Evolutionary conservation across 768 basidiomycete species (phyloP), one percentile per base, ranked within the genome.

Genomic region (Rhodotorula toruloides): DNA sequence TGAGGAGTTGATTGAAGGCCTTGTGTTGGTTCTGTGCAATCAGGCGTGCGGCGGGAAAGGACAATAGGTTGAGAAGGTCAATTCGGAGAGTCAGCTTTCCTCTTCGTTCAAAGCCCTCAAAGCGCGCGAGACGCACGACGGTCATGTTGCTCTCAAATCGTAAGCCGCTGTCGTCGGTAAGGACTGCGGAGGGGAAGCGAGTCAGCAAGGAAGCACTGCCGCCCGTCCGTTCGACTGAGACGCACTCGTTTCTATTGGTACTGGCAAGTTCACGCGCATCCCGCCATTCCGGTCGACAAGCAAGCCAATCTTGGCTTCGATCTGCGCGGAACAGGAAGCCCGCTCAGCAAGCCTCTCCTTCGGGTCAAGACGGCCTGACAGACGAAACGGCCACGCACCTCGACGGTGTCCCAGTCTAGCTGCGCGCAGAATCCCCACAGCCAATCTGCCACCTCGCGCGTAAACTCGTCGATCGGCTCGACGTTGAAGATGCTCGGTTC

Each of bases 101-200:
- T n/a, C n/a, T n/a, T n/a, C n/a, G n/a, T n/a, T n/a, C n/a, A n/a
- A n/a, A n/a, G n/a, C n/a, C n/a, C n/a, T n/a, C n/a, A n/a, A n/a
- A n/a, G n/a, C n/a, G n/a, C n/a, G 58, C 22, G 12, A 16, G 34
- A 82, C 87, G 74, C 76, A 94, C 90, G 69, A 82, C 78, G 48
- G 89, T 84, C 93, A 99, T 97, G 76, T 94, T 92, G 66, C 90
- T 88, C 77, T 92, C 89, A 77, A 97, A 97, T 19, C 86, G 85
- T 61, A 85, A 76, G 55, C 89, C 86, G 6, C 83, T 67, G 40
- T 76, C 79, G 57, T 86, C 84, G 14, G 87, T 85, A 10, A 94
- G 79, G 67, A 93, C 91, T 96, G 75, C 17, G 54, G 4, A 19
- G 40, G 37, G 14, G 50, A 10, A 22, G 16, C 25, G 39, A 8